Conservation (phyloP, 2,329 filamentous ascomycete species). For the Fusarium proliferatum region DNA sequence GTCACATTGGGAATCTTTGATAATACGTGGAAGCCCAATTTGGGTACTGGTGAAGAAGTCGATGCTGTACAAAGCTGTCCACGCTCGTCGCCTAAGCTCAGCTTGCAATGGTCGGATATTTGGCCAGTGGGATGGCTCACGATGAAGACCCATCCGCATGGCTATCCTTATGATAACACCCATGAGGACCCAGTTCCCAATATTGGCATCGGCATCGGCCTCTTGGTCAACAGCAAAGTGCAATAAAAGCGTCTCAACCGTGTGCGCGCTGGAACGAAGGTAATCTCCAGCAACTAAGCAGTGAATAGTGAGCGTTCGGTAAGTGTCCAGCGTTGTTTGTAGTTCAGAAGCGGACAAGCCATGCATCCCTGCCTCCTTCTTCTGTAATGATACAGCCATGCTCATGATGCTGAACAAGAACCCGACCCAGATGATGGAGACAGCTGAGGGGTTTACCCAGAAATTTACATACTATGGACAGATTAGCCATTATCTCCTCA, state of each 20-base stretch:
- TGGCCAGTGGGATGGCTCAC: conserved; percentile 32
- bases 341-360: not conserved
- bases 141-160: conserved; percentile 33
- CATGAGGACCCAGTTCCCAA: conserved; percentile 31
- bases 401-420: conserved; percentile 15
- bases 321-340: conserved; percentile 13
- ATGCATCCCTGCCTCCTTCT: not conserved
- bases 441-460: not conserved
- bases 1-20: conserved; percentile 34
- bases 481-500: not conserved
- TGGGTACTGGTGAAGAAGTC: conserved; percentile 38
- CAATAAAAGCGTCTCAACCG: conserved; percentile 29
- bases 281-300: conserved; percentile 33
- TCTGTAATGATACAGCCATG: conserved; percentile 4
- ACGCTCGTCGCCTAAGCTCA: conserved; percentile 27
- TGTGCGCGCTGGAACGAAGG: conserved; percentile 24
- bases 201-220: conserved; percentile 6
- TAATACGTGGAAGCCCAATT: conserved; percentile 31
- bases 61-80: conserved; percentile 33
- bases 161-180: conserved; percentile 29
- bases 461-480: conserved; percentile 2
- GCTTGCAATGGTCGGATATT: conserved; percentile 28
- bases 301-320: conserved; percentile 32
- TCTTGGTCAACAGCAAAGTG: conserved; percentile 35
- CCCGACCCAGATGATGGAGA: conserved; percentile 14